Evolutionary conservation across 495 filamentous ascomycete genomes (phyloP).

Genomic region (Hyaloscypha finlandica): DNA sequence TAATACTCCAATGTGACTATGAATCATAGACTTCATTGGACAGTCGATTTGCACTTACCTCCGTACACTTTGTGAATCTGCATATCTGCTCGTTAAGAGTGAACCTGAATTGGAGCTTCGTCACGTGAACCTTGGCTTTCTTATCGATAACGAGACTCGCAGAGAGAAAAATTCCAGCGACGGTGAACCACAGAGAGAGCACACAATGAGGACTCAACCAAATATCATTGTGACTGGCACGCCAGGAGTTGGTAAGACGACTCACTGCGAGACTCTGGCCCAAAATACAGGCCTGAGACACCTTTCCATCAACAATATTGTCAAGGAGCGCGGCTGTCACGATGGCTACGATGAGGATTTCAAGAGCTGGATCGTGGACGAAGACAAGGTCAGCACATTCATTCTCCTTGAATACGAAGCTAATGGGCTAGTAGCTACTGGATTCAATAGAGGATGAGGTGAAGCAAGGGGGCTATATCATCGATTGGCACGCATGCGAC

Average conservation of each 20-base stretch:
- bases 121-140: neutral
- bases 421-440: conserved; percentile 59
- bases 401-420: neutral
- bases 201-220: conserved; percentile 49
- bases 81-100: too few relatives aligned
- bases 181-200: neutral
- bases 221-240: conserved; percentile 97
- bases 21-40: neutral
- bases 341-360: conserved; percentile 84
- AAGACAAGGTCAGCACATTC: conserved; percentile 73
- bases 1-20: conserved; percentile 20
- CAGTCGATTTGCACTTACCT: neutral
- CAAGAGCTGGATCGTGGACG: conserved; percentile 91
- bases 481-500: conserved; percentile 99
- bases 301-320: conserved; percentile 84
- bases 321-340: conserved; percentile 80
- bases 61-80: neutral
- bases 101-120: too few relatives aligned
- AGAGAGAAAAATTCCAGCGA: too few relatives aligned
- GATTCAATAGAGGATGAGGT: conserved; percentile 86
- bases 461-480: conserved; percentile 78
- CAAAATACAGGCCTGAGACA: conserved; percentile 74
- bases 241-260: conserved; percentile 93
- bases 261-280: conserved; percentile 78
- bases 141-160: conserved; percentile 11